Percentiles rank a stretch among this genome's conserved stretches.
Evolutionary conservation across 805 yeast genomes (phyloP).

Genomic region (Candida anglica): DNA sequence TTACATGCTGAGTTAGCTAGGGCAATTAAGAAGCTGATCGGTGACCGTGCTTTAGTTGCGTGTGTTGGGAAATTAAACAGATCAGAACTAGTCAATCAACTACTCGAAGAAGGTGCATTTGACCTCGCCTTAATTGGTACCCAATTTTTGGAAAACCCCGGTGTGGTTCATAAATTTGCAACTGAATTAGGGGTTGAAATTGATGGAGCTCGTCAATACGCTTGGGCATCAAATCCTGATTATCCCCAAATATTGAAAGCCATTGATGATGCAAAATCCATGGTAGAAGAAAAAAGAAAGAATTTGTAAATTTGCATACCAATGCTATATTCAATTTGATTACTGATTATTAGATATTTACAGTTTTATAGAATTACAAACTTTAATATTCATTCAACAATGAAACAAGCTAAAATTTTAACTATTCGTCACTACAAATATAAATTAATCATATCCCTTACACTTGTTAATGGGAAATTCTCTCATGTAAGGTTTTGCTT

Average conservation of each 20-base stretch:
- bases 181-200: conserved; percentile 41
- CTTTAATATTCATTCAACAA: too few species aligned
- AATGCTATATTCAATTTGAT: too few species aligned
- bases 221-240: conserved; percentile 18
- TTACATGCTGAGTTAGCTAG: conserved; percentile 37
- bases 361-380: too few species aligned
- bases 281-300: too few species aligned
- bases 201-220: conserved; percentile 26
- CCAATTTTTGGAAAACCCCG: conserved; percentile 45
- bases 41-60: conserved; percentile 39
- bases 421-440: too few species aligned
- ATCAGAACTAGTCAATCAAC: conserved; percentile 30
- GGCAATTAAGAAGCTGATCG: conserved; percentile 40
- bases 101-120: conserved; percentile 38
- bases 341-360: too few species aligned
- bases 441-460: too few species aligned
- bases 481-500: too few species aligned
- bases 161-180: conserved; percentile 49
- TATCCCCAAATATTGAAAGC: conserved; percentile 13
- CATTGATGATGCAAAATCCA: conserved; percentile 8
- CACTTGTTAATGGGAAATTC: too few species aligned
- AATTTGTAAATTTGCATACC: too few species aligned
- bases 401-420: too few species aligned
- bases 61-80: conserved; percentile 42
- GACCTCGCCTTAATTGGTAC: conserved; percentile 49